Evolutionary conservation across 176 grass and related monocot species (phyloP).

Genomic region (Triticum timopheevii): DNA sequence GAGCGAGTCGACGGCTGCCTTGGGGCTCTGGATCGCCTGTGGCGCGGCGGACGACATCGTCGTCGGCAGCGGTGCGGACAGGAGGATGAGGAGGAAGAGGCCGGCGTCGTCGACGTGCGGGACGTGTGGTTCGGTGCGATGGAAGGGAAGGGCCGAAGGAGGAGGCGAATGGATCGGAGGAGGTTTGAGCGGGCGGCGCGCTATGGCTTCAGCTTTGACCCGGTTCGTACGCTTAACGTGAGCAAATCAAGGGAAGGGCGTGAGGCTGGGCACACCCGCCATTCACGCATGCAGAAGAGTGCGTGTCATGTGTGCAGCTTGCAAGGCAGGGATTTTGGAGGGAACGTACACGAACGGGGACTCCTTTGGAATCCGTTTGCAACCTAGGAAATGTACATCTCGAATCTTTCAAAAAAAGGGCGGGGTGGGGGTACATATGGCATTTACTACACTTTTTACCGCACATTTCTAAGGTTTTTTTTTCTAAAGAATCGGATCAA

Average conservation of each 20-base stretch:
- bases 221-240: not conserved
- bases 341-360: no score
- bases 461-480: no score
- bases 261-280: not conserved
- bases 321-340: no score
- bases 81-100: not conserved
- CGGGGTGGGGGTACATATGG: no score
- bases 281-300: not conserved
- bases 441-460: no score
- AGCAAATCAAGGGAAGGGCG: slow-evolving; percentile 4
- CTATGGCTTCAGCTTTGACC: slow-evolving; percentile 19
- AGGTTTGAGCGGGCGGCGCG: slow-evolving; percentile 20
- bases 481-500: no score
- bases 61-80: not conserved
- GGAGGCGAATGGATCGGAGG: slow-evolving; percentile 2
- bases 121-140: not conserved
- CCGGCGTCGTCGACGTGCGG: not conserved
- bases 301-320: no score
- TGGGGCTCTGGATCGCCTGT: slow-evolving; percentile 45
- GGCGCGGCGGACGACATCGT: slow-evolving; percentile 33
- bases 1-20: slow-evolving; percentile 52
- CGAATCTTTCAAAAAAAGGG: no score
- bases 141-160: not conserved
- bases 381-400: no score
- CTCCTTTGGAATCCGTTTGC: no score